These are phyloP conservation scores for Aspergillus sp. DNA, from an alignment of 2,329 filamentous ascomycete genomes.

Conservation along the genomic window DNA sequence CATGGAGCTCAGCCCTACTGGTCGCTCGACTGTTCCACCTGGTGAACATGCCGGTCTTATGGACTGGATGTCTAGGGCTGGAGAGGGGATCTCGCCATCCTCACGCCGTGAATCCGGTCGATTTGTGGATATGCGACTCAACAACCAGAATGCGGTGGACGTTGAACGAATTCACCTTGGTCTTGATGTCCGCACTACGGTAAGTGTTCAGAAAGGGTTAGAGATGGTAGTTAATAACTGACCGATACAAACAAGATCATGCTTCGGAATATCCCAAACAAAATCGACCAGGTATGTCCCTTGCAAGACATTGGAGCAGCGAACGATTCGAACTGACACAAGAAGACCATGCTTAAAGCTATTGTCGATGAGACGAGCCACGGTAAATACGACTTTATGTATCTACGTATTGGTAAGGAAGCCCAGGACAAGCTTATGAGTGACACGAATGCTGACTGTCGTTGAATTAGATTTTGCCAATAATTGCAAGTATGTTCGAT, in stretches of 20 bases:
- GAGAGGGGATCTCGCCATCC: conserved; percentile 28
- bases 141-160: conserved; percentile 46
- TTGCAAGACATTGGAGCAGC: neutral
- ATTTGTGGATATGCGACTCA: conserved; percentile 28
- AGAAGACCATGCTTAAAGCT: conserved; percentile 67
- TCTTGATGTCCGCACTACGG: conserved; percentile 72
- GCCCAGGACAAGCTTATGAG: neutral
- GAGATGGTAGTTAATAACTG: neutral
- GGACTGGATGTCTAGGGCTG: conserved; percentile 30
- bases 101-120: conserved; percentile 27
- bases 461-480: conserved; percentile 65
- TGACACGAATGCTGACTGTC: neutral
- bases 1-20: conserved; percentile 39
- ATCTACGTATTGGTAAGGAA: conserved; percentile 71
- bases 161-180: conserved; percentile 53
- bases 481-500: conserved; percentile 69
- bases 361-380: conserved; percentile 76
- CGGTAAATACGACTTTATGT: conserved; percentile 92
- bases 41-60: conserved; percentile 32
- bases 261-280: conserved; percentile 92
- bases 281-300: conserved; percentile 62
- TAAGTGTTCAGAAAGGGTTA: conserved; percentile 41
- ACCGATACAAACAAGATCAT: conserved; percentile 65
- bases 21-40: conserved; percentile 39
- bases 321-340: conserved; percentile 13